Base-by-base conservation (phyloP, 176 grass and related monocot genomes). In the Paspalum vaginatum region DNA sequence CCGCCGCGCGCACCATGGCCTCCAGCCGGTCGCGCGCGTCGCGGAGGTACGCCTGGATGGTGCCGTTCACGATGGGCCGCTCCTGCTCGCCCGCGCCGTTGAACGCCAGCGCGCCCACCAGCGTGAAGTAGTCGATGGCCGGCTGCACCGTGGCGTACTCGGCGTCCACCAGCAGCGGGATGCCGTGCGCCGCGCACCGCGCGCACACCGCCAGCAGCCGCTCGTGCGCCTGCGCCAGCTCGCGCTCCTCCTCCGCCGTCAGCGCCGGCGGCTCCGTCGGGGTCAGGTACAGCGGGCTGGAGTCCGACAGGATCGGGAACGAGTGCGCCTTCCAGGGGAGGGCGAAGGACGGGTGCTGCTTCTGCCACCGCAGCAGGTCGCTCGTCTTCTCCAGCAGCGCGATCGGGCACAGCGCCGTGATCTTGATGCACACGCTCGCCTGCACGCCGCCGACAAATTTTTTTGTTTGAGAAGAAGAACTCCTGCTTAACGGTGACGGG, bases 391-490 rank as follows among this genome's bases (percentile, higher is more conserved):
- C 96, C 9, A 99, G 88, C 81, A 95, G 9, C 43, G 70, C 70
- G 74, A 99, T 90, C 18, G 90, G 96, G 61, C 96, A 99, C 21
- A 99, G 83, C 56, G 96, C 96, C 1, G 90, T 95, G 63, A 99
- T 99, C 88, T 99, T 99, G 26, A 93, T 81, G 68, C 93, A 99
- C 43, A 99, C 85, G 68, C 87, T 99, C n/a, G 90, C 90, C 96
- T 99, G 88, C 24, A 61, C 4, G 58, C 22, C 25, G 1, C 13
- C 2, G 4, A 43, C n/a, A n/a, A n/a, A n/a, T n/a, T n/a, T n/a
- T n/a, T n/a, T n/a, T n/a, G n/a, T n/a, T 32, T 32, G 32, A 32
- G 32, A 32, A 32, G 32, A 32, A 32, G 32, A n/a, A n/a, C n/a
- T n/a, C n/a, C n/a, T n/a, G 32, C 32, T 32, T 32, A 32, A 32